Conservation (phyloP, 306 rosid species). For the Quercus mongolica region DNA sequence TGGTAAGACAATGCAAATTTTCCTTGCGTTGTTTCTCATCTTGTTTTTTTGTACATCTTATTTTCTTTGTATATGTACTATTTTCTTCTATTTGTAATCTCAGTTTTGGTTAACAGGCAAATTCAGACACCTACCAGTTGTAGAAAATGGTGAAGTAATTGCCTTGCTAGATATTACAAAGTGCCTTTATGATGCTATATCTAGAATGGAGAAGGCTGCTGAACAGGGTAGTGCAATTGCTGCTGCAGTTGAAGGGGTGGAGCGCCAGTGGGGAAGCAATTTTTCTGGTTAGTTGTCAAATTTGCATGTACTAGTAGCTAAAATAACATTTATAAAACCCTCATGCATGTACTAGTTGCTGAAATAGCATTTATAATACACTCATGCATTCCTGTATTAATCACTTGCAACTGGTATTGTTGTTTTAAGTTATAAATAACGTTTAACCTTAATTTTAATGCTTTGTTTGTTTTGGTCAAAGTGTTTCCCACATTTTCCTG, state of each 20-base stretch:
- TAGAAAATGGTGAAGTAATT: conserved; percentile 92
- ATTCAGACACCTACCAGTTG: conserved; percentile 98
- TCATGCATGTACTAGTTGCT: conserved; percentile 5
- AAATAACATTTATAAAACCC: not conserved
- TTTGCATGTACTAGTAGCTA: conserved; percentile 10
- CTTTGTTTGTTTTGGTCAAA: not conserved
- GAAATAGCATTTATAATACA: not conserved
- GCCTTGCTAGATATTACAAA: conserved; percentile 89
- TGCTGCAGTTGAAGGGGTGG: conserved; percentile 87
- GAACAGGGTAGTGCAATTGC: conserved; percentile 93
- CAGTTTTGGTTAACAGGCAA: conserved; percentile 54
- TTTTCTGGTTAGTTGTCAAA: conserved; percentile 52
- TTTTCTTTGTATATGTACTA: not conserved
- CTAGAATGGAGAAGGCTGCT: conserved; percentile 90
- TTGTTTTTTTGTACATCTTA: not conserved
- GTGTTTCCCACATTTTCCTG: too few species aligned
- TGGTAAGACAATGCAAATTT: not conserved
- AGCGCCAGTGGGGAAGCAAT: conserved; percentile 74
- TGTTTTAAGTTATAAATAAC: not conserved
- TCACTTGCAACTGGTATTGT: not conserved
- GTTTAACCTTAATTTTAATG: not conserved
- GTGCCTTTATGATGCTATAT: conserved; percentile 95
- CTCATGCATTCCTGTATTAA: not conserved
- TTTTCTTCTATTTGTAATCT: conserved; percentile 2
- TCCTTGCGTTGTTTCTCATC: not conserved